Conservation (phyloP, 2,329 filamentous ascomycete genomes). For the Plectosphaerella plurivora region DNA sequence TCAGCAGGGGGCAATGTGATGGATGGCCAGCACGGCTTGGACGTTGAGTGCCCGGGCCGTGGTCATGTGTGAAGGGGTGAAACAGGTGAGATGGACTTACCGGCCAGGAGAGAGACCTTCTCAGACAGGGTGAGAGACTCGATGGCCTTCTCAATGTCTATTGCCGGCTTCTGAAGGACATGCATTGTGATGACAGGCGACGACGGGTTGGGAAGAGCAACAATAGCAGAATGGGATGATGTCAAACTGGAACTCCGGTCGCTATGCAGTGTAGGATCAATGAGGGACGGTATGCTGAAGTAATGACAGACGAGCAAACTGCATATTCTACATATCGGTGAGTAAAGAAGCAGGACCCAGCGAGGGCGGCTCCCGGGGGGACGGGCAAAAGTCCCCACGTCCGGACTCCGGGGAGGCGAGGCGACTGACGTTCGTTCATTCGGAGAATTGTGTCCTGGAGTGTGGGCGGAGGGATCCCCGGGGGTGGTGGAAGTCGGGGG, state of each 20-base stretch:
- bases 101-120: conserved; percentile 2
- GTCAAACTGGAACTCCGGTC: too few species aligned
- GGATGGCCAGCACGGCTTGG: neutral
- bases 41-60: too few species aligned
- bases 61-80: too few species aligned
- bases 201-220: too few species aligned
- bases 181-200: neutral
- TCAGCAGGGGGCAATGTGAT: neutral
- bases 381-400: too few species aligned
- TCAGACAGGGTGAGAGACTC: neutral
- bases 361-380: too few species aligned
- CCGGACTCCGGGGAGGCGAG: too few species aligned
- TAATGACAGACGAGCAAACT: too few species aligned
- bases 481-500: neutral
- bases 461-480: neutral
- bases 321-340: too few species aligned
- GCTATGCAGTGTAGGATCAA: too few species aligned
- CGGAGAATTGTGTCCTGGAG: neutral
- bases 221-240: too few species aligned
- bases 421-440: neutral
- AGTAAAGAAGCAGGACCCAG: too few species aligned
- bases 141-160: neutral
- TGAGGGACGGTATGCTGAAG: neutral
- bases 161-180: neutral
- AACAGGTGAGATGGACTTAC: conserved; percentile 26